Conservation (phyloP, 345 rosid species). For the Geranium rotundifolium region DNA sequence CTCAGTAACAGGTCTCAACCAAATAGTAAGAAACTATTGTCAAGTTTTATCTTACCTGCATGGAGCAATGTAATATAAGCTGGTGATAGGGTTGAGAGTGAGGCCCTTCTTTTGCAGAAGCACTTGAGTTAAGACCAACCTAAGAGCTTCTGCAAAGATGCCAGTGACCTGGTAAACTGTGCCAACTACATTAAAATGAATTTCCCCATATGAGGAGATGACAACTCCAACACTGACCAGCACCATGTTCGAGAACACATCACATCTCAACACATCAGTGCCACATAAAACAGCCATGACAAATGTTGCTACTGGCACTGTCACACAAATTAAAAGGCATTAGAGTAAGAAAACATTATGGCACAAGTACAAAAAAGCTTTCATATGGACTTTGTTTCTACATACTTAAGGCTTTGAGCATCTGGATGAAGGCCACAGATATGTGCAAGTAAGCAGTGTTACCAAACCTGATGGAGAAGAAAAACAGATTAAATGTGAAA, state of each 20-base stretch:
- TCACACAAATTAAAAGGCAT: slow-evolving; percentile 21
- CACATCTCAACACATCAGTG: slow-evolving; percentile 86
- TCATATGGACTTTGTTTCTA: slow-evolving; percentile 11
- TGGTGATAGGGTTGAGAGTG: slow-evolving; percentile 80
- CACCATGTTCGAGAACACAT: slow-evolving; percentile 85
- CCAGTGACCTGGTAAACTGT: slow-evolving; percentile 91
- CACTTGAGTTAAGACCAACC: slow-evolving; percentile 93
- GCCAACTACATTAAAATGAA: slow-evolving; percentile 83
- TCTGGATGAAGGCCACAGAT: slow-evolving; percentile 95
- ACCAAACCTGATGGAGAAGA: slow-evolving; percentile 63
- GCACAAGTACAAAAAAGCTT: neutral
- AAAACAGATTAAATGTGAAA: neutral
- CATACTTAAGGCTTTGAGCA: slow-evolving; percentile 98
- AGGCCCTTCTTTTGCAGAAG: slow-evolving; percentile 90
- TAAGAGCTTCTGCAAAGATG: slow-evolving; percentile 93
- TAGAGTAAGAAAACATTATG: slow-evolving; percentile 6
- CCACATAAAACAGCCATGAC: slow-evolving; percentile 79
- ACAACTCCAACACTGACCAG: slow-evolving; percentile 94
- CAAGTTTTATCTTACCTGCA: slow-evolving; percentile 55
- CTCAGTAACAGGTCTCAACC: neutral
- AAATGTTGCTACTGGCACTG: slow-evolving; percentile 97
- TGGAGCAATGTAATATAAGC: slow-evolving; percentile 94
- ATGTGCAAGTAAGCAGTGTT: slow-evolving; percentile 89
- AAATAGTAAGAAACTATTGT: neutral
- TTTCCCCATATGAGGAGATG: slow-evolving; percentile 90